Evolutionary conservation across 2,329 filamentous ascomycete genomes (phyloP), one percentile per base, ranked within the genome.

Genomic region (Allantophomopsis lycopodina): DNA sequence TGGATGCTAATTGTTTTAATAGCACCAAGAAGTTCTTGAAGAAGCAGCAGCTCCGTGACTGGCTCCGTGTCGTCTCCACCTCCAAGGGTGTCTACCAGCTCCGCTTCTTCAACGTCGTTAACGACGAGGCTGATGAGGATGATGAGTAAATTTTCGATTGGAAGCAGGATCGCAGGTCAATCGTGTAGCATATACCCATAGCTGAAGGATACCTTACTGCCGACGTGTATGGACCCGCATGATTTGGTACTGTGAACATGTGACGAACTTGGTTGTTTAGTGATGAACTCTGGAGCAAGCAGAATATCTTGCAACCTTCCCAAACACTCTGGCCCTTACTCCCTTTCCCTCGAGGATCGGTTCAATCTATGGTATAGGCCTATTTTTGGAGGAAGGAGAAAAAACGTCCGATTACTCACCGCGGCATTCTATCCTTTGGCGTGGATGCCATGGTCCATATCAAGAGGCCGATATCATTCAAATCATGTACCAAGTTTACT

Each of bases 1-100:
- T 41, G 36, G 16, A 12, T 46, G 37, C 23, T 28, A 12, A 28
- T 12, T 3, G 23, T 28, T 8, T 12, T 6, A 28, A 28, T 53
- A 94, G 86, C 65, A 98, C 91, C 67, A 98, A 98, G 86, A 98
- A 98, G 79, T 98, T 94, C 83, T 83, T 98, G 69, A 98, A 98
- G 87, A 98, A 98, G 85, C 86, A 95, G 77, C 89, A 96, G 79
- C 85, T 98, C 65, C 86, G 91, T 73, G 91, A 98, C 77, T 98
- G 91, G 91, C 84, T 98, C 62, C 88, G 91, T 60, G 89, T 98
- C 58, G 91, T 98, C 61, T 93, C 87, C 56, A 96, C 89, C 64
- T 87, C 83, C 66, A 89, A 89, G 74, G 89, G 91, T 63, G 88
- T 95, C 53, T 98, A 98, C 76, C 88, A 95, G 77, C 83, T 98